Percentiles rank a stretch among this genome's conserved stretches.
phyloP scores from a whole-genome alignment of 176 grass and related monocot genomes.

The Saccharum officinarum region DNA sequence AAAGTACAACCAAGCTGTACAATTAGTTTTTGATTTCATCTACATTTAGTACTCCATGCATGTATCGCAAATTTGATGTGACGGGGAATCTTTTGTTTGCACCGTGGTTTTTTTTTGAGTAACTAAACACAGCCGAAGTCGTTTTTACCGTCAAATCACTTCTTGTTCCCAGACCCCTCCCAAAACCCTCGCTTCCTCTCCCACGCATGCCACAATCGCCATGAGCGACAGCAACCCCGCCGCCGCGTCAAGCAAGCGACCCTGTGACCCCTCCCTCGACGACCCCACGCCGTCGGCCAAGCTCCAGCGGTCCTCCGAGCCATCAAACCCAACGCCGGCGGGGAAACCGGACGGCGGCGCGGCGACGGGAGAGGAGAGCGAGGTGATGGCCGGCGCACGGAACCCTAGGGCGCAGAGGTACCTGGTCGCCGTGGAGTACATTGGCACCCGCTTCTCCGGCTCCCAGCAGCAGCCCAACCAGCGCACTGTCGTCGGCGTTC shows the following conservation, averaged over 20 bases:
- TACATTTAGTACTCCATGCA: too few species aligned
- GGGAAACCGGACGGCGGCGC: not conserved
- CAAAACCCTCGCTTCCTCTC: slow-evolving; percentile 29
- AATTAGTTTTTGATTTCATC: too few species aligned
- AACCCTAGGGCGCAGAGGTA: slow-evolving; percentile 79
- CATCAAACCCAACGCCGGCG: slow-evolving; percentile 3
- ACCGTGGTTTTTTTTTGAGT: too few species aligned
- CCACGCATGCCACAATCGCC: not conserved
- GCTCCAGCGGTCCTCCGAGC: slow-evolving; percentile 32
- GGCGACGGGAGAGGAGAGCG: not conserved
- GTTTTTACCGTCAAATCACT: too few species aligned
- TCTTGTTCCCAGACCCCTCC: not conserved
- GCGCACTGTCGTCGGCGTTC: slow-evolving; percentile 83
- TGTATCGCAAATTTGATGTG: too few species aligned
- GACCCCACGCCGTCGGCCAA: slow-evolving; percentile 28
- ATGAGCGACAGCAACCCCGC: slow-evolving; percentile 38
- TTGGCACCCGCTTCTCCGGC: slow-evolving; percentile 80
- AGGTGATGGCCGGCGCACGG: slow-evolving; percentile 27
- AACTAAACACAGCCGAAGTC: too few species aligned
- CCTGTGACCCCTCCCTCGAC: not conserved
- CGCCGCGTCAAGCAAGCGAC: slow-evolving; percentile 29
- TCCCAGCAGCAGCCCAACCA: slow-evolving; percentile 83
- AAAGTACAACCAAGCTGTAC: too few species aligned
- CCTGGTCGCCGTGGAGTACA: slow-evolving; percentile 83
- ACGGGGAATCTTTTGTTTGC: too few species aligned